A percentile compares a stretch with the other conserved stretches of the same genome.
Conservation (phyloP, 352 stramenopile genomes). For the Pythium biforme region DNA sequence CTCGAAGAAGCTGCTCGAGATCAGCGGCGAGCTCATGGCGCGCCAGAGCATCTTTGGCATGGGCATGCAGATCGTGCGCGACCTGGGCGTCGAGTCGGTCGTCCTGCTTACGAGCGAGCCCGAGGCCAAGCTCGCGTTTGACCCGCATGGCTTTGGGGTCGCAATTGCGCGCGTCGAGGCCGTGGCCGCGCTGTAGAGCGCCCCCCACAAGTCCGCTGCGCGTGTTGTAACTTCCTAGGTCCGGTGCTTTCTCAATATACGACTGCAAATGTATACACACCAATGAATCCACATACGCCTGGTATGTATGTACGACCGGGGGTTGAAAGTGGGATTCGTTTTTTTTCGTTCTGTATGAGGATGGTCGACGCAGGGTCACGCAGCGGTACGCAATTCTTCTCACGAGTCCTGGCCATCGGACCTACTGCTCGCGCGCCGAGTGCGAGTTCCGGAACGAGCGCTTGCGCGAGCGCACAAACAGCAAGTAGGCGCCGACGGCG, state of each 20-base stretch:
- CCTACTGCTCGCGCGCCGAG: slow-evolving; percentile 15
- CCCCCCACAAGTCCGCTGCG: too few species aligned
- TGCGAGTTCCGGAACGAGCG: slow-evolving; percentile 15
- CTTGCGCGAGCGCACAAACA: slow-evolving; percentile 44
- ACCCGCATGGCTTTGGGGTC: slow-evolving; percentile 67
- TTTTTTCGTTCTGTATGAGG: too few species aligned
- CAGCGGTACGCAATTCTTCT: too few species aligned
- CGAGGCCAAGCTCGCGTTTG: slow-evolving; percentile 37
- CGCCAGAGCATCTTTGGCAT: slow-evolving; percentile 84
- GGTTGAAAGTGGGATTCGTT: too few species aligned
- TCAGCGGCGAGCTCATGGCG: slow-evolving; percentile 83
- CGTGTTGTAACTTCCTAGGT: too few species aligned
- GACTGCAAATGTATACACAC: too few species aligned
- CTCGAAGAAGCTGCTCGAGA: slow-evolving; percentile 57
- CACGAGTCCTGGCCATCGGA: too few species aligned
- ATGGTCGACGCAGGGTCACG: too few species aligned
- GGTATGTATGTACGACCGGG: too few species aligned
- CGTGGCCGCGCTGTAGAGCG: slow-evolving; percentile 12
- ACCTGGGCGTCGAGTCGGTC: slow-evolving; percentile 58
- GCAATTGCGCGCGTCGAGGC: slow-evolving; percentile 29
- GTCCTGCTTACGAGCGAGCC: slow-evolving; percentile 44
- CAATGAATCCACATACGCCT: too few species aligned
- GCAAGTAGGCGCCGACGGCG: slow-evolving; percentile 61
- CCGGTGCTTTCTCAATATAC: neutral
- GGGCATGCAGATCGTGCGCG: slow-evolving; percentile 66